A percentile compares a stretch with the other conserved stretches of the same genome.
Evolutionary conservation across 768 basidiomycete genomes (phyloP).

Genomic region (Rhizopogon rudus): DNA sequence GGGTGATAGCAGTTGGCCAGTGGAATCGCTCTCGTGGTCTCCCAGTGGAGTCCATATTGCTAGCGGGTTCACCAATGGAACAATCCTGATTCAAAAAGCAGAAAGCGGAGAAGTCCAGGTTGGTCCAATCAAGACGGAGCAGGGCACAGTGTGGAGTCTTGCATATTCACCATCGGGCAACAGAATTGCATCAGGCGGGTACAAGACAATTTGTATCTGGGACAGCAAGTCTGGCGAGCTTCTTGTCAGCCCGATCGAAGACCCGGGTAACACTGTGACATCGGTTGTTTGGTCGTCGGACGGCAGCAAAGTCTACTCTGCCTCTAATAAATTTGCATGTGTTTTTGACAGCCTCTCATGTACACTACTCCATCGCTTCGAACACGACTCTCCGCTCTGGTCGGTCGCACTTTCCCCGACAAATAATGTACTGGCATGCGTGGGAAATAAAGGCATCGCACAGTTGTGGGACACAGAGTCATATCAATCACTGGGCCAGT

Average conservation of each 20-base stretch:
- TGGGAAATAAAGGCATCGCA: background rate
- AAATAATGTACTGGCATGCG: background rate
- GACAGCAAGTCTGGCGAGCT: background rate
- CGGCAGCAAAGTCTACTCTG: background rate
- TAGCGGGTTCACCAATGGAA: background rate
- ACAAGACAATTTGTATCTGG: background rate
- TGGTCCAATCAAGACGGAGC: background rate
- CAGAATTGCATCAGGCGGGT: background rate
- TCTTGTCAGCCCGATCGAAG: background rate
- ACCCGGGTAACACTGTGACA: background rate
- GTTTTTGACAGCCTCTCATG: background rate
- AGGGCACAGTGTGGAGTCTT: background rate
- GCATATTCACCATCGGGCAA: background rate
- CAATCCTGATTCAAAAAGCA: background rate
- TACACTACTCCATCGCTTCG: background rate
- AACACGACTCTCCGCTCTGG: too few relatives aligned
- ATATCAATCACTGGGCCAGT: background rate
- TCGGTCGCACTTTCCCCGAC: background rate
- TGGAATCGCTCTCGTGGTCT: background rate
- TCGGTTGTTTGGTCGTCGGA: background rate
- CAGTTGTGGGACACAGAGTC: background rate
- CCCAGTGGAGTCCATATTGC: background rate
- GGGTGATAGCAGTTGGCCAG: background rate
- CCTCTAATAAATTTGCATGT: background rate
- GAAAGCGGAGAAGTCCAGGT: background rate